phyloP scores from a whole-genome alignment of 148 eudicot species.

The Polygonum aviculare region DNA sequence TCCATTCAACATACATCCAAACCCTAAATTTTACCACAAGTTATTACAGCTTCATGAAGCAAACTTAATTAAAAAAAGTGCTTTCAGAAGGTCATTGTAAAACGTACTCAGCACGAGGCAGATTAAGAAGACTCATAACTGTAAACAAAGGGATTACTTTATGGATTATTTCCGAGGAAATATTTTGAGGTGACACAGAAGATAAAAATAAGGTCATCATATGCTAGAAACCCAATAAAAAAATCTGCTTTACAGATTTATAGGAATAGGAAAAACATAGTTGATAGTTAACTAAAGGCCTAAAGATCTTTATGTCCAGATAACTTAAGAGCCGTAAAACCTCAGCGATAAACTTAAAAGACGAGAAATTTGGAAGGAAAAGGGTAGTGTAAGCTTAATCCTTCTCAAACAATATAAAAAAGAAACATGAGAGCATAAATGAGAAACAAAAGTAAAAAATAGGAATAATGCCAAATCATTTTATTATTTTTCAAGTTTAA shows the following conservation, averaged over 20 bases:
- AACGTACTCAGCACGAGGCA: not conserved
- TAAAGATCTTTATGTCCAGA: too few species aligned
- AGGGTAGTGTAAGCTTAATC: too few species aligned
- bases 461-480: too few species aligned
- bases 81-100: not conserved
- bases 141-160: not conserved
- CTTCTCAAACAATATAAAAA: too few species aligned
- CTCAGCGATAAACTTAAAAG: too few species aligned
- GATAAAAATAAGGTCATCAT: not conserved
- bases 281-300: not conserved
- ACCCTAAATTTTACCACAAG: not conserved
- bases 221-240: not conserved
- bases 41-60: not conserved
- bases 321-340: too few species aligned
- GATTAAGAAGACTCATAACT: not conserved
- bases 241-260: not conserved
- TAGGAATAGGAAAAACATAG: not conserved
- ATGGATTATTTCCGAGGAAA: not conserved
- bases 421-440: too few species aligned
- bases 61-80: not conserved
- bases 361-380: too few species aligned
- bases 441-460: too few species aligned
- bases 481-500: too few species aligned
- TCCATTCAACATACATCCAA: not conserved
- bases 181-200: not conserved